Evolutionary conservation across 2,329 filamentous ascomycete species (phyloP).

Genomic region (Fusarium subtropicale): DNA sequence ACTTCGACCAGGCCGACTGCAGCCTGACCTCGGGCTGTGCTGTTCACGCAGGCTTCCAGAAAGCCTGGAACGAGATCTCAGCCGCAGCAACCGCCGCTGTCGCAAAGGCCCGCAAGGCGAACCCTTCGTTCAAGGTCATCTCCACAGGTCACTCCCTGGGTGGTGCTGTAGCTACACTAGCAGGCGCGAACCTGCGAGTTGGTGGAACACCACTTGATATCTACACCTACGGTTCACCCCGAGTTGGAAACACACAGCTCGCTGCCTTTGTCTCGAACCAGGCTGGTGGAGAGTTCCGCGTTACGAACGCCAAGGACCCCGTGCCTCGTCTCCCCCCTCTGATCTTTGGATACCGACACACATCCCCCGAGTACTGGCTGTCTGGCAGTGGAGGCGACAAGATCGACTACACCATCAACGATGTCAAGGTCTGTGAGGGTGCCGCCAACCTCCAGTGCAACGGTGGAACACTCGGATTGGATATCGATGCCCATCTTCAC

Average conservation of each 20-base stretch:
- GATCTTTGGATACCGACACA: conserved; percentile 71
- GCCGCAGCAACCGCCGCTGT: conserved; percentile 58
- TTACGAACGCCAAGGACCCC: conserved; percentile 75
- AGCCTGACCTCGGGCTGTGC: conserved; percentile 57
- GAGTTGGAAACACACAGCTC: conserved; percentile 69
- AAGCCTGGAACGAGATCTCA: conserved; percentile 68
- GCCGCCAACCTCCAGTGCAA: conserved; percentile 63
- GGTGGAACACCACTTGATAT: conserved; percentile 62
- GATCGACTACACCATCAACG: conserved; percentile 52
- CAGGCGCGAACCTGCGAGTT: conserved; percentile 65
- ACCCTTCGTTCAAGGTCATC: conserved; percentile 66
- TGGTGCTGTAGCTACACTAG: conserved; percentile 71
- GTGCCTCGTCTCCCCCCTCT: conserved; percentile 75
- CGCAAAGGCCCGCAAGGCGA: conserved; percentile 54
- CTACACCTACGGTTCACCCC: conserved; percentile 76
- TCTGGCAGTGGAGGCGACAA: conserved; percentile 50
- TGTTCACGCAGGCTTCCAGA: conserved; percentile 68
- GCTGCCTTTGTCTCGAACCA: conserved; percentile 66
- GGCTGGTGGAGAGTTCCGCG: conserved; percentile 66
- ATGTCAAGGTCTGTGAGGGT: conserved; percentile 63
- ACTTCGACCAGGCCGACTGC: conserved; percentile 50
- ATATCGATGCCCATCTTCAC: conserved; percentile 59
- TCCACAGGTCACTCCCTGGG: conserved; percentile 78
- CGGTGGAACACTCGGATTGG: conserved; percentile 59
- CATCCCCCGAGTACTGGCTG: conserved; percentile 77